Evolutionary conservation across 257 asterid species (phyloP).

Genomic region (Cordia subcordata): DNA sequence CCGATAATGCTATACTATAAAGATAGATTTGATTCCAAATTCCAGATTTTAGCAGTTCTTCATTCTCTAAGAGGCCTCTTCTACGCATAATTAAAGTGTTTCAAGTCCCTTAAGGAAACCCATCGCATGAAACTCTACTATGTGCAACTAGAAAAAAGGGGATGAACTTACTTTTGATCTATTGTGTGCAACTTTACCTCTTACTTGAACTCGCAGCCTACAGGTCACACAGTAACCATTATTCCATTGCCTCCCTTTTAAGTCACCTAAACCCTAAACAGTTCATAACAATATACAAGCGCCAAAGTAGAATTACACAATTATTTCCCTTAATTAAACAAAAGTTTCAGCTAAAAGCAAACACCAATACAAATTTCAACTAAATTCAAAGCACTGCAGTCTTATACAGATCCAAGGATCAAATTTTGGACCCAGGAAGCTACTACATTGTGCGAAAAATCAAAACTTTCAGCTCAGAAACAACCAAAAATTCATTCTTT

Average conservation of each 20-base stretch:
- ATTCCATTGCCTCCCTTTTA: no score
- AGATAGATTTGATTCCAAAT: background rate
- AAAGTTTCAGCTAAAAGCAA: background rate
- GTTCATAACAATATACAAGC: background rate
- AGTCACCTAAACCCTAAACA: background rate
- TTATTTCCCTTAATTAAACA: background rate
- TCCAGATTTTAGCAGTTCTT: no score
- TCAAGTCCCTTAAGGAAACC: no score
- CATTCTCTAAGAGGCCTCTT: no score
- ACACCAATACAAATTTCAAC: background rate
- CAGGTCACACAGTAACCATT: no score
- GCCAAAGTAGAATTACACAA: no score
- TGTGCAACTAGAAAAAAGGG: no score
- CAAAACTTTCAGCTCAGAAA: background rate
- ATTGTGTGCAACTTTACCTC: no score
- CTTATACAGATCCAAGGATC: background rate
- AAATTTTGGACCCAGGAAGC: slow-evolving; percentile 1
- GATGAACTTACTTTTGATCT: no score
- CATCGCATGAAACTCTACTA: no score
- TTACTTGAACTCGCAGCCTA: no score
- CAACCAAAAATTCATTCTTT: background rate
- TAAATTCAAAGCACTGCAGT: background rate
- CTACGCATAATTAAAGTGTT: background rate
- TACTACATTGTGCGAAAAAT: slow-evolving; percentile 14
- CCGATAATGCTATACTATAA: background rate